phyloP scores from a whole-genome alignment of 31 red algal species.

The Odonthalia washingtoniensis region DNA sequence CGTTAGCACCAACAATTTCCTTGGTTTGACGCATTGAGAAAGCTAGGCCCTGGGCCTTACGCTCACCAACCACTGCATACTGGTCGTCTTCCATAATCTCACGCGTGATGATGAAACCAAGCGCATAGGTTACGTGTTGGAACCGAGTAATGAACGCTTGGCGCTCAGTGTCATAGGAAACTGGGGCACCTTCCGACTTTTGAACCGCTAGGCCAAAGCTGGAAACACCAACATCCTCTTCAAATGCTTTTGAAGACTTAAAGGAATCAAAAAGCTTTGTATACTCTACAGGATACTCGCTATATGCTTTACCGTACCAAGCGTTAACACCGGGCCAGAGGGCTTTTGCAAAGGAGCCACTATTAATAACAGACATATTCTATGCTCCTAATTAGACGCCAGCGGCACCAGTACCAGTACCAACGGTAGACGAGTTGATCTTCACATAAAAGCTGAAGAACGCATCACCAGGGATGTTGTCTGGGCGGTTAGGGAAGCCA shows the following conservation, averaged over 20 bases:
- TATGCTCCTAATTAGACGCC: slow-evolving; percentile 12
- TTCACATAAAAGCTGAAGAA: slow-evolving; percentile 1
- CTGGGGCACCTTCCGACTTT: slow-evolving; percentile 5
- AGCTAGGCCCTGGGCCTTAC: not conserved
- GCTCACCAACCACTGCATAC: not conserved
- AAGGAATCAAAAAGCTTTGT: not conserved
- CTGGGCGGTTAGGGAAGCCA: not conserved
- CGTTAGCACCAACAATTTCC: slow-evolving; percentile 16
- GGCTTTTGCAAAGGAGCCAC: slow-evolving; percentile 8
- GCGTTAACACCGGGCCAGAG: slow-evolving; percentile 20
- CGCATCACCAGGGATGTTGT: not conserved
- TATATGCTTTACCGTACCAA: slow-evolving; percentile 5
- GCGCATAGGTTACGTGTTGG: not conserved
- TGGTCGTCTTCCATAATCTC: slow-evolving; percentile 8
- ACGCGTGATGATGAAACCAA: slow-evolving; percentile 1
- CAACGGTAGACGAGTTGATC: not conserved
- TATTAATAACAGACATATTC: slow-evolving; percentile 9
- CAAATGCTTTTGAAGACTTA: not conserved
- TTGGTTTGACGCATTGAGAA: slow-evolving; percentile 16
- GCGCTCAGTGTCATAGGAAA: not conserved
- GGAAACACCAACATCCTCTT: slow-evolving; percentile 16
- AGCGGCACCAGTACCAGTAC: not conserved
- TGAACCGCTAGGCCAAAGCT: slow-evolving; percentile 10
- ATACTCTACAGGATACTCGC: not conserved
- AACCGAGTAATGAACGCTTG: not conserved